Percentiles rank a stretch among this genome's conserved stretches.
Conservation (phyloP, 106 monocot genomes). For the Acanthochlamys bracteata region DNA sequence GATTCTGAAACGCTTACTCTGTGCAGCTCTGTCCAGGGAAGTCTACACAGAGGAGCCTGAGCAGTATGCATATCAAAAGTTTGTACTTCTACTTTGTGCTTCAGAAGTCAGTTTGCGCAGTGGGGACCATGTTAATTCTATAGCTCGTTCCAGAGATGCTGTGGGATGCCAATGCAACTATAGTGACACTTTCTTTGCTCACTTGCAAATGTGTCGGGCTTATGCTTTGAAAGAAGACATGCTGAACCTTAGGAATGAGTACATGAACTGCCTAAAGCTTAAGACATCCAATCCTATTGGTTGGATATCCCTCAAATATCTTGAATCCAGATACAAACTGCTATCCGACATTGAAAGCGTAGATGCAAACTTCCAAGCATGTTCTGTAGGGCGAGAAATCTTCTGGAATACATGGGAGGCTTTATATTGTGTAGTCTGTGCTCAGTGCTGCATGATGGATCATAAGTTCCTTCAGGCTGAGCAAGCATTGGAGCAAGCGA, state of each 20-base stretch:
- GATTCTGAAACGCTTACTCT: slow-evolving; percentile 46
- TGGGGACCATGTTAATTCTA: slow-evolving; percentile 37
- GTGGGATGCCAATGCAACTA: slow-evolving; percentile 20
- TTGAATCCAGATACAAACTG: slow-evolving; percentile 64
- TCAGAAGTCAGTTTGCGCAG: slow-evolving; percentile 79
- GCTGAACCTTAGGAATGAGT: slow-evolving; percentile 39
- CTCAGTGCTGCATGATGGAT: slow-evolving; percentile 51
- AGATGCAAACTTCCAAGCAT: slow-evolving; percentile 24
- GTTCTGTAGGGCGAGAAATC: slow-evolving; percentile 20
- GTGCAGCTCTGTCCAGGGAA: slow-evolving; percentile 30
- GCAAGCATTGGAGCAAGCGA: slow-evolving; percentile 46
- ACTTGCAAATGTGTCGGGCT: slow-evolving; percentile 79
- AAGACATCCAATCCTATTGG: slow-evolving; percentile 54
- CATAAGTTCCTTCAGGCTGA: slow-evolving; percentile 59
- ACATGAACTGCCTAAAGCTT: slow-evolving; percentile 55
- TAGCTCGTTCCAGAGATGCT: slow-evolving; percentile 34
- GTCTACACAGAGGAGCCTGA: slow-evolving; percentile 12
- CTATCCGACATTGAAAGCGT: slow-evolving; percentile 16
- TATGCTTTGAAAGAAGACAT: slow-evolving; percentile 45
- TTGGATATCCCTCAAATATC: slow-evolving; percentile 66
- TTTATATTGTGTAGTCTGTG: slow-evolving; percentile 42
- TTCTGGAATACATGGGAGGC: slow-evolving; percentile 39
- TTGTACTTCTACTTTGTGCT: slow-evolving; percentile 51
- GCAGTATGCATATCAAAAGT: slow-evolving; percentile 34
- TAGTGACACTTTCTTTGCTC: slow-evolving; percentile 51